Percentiles rank a stretch among this genome's conserved stretches.
phyloP scores from a whole-genome alignment of 2,329 filamentous ascomycete species.

The Colletotrichum endophyticum region DNA sequence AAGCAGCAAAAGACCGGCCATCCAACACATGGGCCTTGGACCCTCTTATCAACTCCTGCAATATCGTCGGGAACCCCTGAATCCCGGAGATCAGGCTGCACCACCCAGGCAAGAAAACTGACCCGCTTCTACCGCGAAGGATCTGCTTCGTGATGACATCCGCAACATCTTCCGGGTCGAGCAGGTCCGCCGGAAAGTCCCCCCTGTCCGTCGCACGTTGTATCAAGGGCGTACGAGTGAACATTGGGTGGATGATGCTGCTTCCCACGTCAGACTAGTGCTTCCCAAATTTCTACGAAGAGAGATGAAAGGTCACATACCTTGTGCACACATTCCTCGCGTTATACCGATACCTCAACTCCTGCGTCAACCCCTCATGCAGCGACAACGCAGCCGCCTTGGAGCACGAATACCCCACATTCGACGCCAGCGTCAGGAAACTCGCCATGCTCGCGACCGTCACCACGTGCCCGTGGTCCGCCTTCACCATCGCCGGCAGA shows the following conservation, averaged over 20 bases:
- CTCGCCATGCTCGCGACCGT: neutral
- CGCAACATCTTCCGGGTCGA: neutral
- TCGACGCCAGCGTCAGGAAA: neutral
- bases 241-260: neutral
- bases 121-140: neutral
- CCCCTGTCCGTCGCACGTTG: neutral
- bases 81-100: neutral
- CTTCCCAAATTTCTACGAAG: neutral
- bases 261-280: neutral
- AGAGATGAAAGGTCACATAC: neutral
- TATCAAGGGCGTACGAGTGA: neutral
- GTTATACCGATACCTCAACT: neutral
- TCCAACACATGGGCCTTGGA: neutral
- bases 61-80: neutral
- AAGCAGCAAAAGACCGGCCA: neutral
- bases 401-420: neutral
- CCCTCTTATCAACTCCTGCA: neutral
- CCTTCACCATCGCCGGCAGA: neutral
- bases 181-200: neutral
- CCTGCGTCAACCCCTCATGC: neutral
- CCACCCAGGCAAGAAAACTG: neutral
- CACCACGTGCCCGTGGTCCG: neutral
- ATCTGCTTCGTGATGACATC: neutral
- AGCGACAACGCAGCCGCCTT: neutral
- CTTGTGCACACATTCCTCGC: constrained; percentile 20